Base-by-base conservation (phyloP, 805 yeast genomes). In the Cyberlindnera lachancei region DNA sequence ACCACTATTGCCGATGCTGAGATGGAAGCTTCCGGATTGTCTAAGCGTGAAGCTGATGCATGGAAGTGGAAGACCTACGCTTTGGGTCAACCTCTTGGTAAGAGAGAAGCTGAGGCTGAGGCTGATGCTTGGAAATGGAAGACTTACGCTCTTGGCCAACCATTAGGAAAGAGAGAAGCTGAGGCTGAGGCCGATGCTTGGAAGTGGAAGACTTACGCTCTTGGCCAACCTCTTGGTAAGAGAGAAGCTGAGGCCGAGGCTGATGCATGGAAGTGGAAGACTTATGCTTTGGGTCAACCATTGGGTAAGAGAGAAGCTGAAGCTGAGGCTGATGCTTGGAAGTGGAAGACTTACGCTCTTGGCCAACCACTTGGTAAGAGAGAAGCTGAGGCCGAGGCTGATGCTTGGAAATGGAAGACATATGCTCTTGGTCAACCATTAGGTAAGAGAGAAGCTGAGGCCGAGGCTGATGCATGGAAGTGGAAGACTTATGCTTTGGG, bases 91-190 rank as follows among this genome's bases (percentile, higher is more conserved):
- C 45, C 52, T 29, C 20, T 41, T 15, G 37, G 37, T 30, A 44
- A 45, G 37, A 32, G 47, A 35, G 43, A 40, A 10, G 47, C 44
- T 26, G 35, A 31, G 10, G 46, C 50, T 25, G 45, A 38, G 7
- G 49, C 52, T 36, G 43, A 38, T 17, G 37, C 50, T 3, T 43
- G 48, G 48, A 15, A 15, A 11, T 46, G 48, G 50, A 38, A 40
- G 24, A 15, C 18, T 7, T 44, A 35, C 29, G 19, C 18, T 15
- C 31, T 29, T 11, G 50, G 48, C 27, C 45, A 41, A 30, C 51
- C 51, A 31, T 29, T 38, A 22, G 36, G 35, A 23, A 41, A 44
- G 36, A 31, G 47, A 31, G 42, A 38, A 17, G 42, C 44, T 7
- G 27, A 27, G 8, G 39, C 37, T 7, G 33, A 22, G 4, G 42